These are phyloP conservation scores for Amanita rubescens DNA, from an alignment of 768 basidiomycete genomes.

Conservation along the genomic window DNA sequence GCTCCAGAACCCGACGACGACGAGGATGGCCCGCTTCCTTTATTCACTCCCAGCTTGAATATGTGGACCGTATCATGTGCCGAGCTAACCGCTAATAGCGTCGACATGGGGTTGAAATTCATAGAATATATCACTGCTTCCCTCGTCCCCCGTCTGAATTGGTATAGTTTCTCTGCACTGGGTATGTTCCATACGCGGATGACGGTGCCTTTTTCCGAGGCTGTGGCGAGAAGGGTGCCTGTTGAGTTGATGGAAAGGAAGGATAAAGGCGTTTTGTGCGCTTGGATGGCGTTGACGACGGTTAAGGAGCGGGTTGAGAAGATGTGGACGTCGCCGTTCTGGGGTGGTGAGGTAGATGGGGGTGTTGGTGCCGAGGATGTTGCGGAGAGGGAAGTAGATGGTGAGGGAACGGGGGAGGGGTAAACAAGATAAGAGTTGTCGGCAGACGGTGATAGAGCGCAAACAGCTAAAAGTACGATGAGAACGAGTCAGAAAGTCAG, in stretches of 20 bases:
- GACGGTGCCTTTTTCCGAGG: constrained; percentile 93
- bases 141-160: constrained; percentile 87
- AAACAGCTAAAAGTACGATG: constrained; percentile 59
- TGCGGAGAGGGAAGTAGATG: constrained; percentile 49
- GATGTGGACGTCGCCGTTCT: constrained; percentile 76
- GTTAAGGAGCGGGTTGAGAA: constrained; percentile 91
- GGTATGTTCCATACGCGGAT: constrained; percentile 93
- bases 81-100: constrained; percentile 82
- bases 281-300: constrained; percentile 93
- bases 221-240: constrained; percentile 88
- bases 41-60: constrained; percentile 80
- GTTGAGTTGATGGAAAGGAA: constrained; percentile 78
- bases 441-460: constrained; percentile 88
- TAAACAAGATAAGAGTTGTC: constrained; percentile 95
- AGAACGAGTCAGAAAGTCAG: constrained; percentile 2
- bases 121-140: constrained; percentile 79
- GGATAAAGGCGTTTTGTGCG: constrained; percentile 92
- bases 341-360: constrained; percentile 21
- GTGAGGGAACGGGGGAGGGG: constrained; percentile 88
- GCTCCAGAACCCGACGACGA: constrained; percentile 18
- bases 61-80: constrained; percentile 97
- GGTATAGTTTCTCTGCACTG: constrained; percentile 87
- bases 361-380: constrained; percentile 20
- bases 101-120: constrained; percentile 75
- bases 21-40: too few species aligned